phyloP scores from a whole-genome alignment of 1,284 basidiomycete species.

The Neonothopanus nambi region DNA sequence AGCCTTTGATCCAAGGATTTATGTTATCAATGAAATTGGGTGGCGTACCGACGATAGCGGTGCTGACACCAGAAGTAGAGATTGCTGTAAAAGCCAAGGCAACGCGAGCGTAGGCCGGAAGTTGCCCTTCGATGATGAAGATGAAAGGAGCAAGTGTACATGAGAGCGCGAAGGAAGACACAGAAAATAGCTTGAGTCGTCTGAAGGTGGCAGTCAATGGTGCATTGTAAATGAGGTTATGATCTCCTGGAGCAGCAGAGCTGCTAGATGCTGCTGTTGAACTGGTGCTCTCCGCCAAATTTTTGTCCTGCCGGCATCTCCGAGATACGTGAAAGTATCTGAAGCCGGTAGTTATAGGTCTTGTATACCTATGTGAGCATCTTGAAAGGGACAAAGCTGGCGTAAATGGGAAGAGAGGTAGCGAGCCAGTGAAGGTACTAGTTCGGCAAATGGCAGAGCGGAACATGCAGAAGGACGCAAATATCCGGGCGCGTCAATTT shows the following conservation, averaged over 20 bases:
- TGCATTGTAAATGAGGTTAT: slow-evolving; percentile 44
- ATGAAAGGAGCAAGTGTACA: slow-evolving; percentile 74
- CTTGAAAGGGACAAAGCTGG: no score
- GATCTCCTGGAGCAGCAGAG: slow-evolving; percentile 8
- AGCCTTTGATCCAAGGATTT: slow-evolving; percentile 55
- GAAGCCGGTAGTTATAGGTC: no score
- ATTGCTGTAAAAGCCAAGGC: slow-evolving; percentile 72
- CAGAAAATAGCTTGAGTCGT: slow-evolving; percentile 80
- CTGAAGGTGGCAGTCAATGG: slow-evolving; percentile 74
- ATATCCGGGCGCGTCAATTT: background rate
- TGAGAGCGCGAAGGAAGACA: slow-evolving; percentile 77
- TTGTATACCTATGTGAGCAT: no score
- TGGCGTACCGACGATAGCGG: slow-evolving; percentile 56
- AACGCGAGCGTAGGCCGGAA: slow-evolving; percentile 70
- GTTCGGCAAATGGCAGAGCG: slow-evolving; percentile 12
- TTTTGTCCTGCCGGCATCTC: no score
- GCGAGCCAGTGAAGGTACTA: background rate
- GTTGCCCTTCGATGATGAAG: slow-evolving; percentile 75
- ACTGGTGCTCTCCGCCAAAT: background rate
- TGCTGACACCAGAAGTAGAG: slow-evolving; percentile 70
- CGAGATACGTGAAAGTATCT: no score
- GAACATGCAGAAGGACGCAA: slow-evolving; percentile 4
- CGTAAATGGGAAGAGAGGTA: background rate
- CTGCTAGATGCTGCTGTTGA: background rate
- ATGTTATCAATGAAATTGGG: background rate